Conservation (phyloP, 345 rosid genomes). For the Aurinia saxatilis region DNA sequence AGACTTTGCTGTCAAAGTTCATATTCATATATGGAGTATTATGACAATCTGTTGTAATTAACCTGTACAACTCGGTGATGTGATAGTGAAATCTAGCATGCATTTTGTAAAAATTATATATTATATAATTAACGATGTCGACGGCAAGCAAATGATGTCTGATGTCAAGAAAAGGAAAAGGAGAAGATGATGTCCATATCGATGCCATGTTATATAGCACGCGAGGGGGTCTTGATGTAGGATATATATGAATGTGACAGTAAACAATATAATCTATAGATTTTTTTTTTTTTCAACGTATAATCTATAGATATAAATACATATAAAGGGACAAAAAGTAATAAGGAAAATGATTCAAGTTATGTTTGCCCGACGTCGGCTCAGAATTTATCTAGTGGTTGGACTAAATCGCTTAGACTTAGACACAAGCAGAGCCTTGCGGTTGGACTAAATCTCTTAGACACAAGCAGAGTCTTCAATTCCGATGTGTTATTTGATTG, state of each 20-base stretch:
- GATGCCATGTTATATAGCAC: slow-evolving; percentile 21
- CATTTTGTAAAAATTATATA: too few species aligned
- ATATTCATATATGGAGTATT: not conserved
- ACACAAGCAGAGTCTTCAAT: too few species aligned
- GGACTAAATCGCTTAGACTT: too few species aligned
- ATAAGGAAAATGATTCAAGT: not conserved
- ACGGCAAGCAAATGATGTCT: not conserved
- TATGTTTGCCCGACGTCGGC: too few species aligned
- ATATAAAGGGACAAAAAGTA: not conserved
- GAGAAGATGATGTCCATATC: slow-evolving; percentile 17
- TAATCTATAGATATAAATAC: not conserved
- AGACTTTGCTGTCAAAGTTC: slow-evolving; percentile 13
- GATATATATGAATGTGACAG: slow-evolving; percentile 3
- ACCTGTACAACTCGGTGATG: slow-evolving; percentile 12
- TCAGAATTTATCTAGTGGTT: too few species aligned
- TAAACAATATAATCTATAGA: not conserved
- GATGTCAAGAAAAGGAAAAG: too few species aligned
- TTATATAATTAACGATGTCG: slow-evolving; percentile 1
- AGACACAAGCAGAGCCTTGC: too few species aligned
- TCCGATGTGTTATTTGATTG: too few species aligned
- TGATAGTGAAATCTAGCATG: slow-evolving; percentile 12
- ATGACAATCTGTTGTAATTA: not conserved
- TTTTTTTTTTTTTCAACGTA: too few species aligned
- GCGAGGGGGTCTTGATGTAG: slow-evolving; percentile 1
- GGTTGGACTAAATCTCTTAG: too few species aligned